Base-by-base conservation (phyloP, 257 asterid genomes). In the Plectranthus barbatus region DNA sequence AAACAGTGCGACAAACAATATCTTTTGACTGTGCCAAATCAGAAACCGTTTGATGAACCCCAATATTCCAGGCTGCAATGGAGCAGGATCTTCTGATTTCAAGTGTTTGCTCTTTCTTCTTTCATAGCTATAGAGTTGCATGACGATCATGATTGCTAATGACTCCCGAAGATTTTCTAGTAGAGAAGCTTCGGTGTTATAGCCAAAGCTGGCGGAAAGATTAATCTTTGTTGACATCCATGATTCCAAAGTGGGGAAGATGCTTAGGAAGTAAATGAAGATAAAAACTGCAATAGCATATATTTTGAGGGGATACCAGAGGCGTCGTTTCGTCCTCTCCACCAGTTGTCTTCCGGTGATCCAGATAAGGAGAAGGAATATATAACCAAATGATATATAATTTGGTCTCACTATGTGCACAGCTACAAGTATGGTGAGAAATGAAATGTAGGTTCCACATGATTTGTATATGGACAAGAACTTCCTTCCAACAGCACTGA, bases 101-200 rank as follows among this genome's bases (percentile, higher is more conserved):
- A 75, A 62, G 70, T 62, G 67, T 76, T 84, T 83, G 91, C 95
- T 93, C 74, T 93, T 95, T 66, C 99, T 85, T 80, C 99, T 87
- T 76, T 93, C 99, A 6, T 93, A 93, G 80, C 99, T 93, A 42
- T 93, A 90, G 64, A 93, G 95, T 69, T 93, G 99, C 99, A 93
- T 93, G 73, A 93, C 97, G 56, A 90, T 78, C 73, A 87, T 77
- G 44, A 93, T 81, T 42, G 97, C 97, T 48, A 93, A 74, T 48
- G 99, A 87, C 74, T 87, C 97, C 84, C 90, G 84, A 37, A 86
- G 88, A 77, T 93, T 90, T 55, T 79, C 74, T 68, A 90, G 52
- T 48, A 93, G 55, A 60, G 92, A 73, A 61, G 87, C 91, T 57
- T 82, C 74, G 7, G 83, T 77, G 39, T 80, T 72, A 70, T 90